These are phyloP conservation scores for Kurtzmaniella cleridarum DNA, from an alignment of 805 yeast species.

Conservation along the genomic window DNA sequence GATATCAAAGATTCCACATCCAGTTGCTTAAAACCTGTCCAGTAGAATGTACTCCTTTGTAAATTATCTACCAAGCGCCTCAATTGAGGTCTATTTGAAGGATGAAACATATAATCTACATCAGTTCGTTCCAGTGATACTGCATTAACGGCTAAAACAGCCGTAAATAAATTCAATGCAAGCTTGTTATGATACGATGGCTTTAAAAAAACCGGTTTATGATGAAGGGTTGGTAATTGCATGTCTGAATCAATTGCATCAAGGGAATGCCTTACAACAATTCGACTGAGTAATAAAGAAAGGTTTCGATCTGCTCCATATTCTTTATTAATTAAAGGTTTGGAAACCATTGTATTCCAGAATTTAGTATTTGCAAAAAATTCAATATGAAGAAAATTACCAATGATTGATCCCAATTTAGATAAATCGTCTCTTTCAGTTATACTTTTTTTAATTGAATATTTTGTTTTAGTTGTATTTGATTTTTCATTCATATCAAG, in stretches of 20 bases:
- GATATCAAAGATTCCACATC: constrained; percentile 51
- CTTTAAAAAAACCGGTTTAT: constrained; percentile 50
- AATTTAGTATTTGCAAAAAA: constrained; percentile 42
- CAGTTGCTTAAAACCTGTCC: constrained; percentile 65
- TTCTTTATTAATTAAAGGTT: constrained; percentile 39
- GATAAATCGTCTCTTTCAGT: constrained; percentile 48
- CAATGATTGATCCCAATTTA: constrained; percentile 47
- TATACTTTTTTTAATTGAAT: constrained; percentile 45
- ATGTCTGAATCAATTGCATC: constrained; percentile 52
- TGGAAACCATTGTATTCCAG: constrained; percentile 44
- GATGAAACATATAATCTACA: constrained; percentile 68
- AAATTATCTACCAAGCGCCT: constrained; percentile 54
- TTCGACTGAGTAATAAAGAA: constrained; percentile 35
- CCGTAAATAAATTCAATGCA: constrained; percentile 57
- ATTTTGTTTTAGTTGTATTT: constrained; percentile 18
- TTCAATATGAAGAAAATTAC: constrained; percentile 51
- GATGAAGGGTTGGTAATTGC: constrained; percentile 52
- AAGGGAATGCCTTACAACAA: constrained; percentile 54
- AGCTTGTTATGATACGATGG: constrained; percentile 61
- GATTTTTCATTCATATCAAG: constrained; percentile 43
- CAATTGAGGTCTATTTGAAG: constrained; percentile 47
- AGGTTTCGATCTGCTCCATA: constrained; percentile 41
- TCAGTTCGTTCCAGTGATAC: constrained; percentile 66
- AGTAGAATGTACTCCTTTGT: constrained; percentile 63
- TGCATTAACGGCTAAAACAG: constrained; percentile 68